Base-by-base conservation (phyloP, 805 yeast species). In the Yarrowia yakushimensis region DNA sequence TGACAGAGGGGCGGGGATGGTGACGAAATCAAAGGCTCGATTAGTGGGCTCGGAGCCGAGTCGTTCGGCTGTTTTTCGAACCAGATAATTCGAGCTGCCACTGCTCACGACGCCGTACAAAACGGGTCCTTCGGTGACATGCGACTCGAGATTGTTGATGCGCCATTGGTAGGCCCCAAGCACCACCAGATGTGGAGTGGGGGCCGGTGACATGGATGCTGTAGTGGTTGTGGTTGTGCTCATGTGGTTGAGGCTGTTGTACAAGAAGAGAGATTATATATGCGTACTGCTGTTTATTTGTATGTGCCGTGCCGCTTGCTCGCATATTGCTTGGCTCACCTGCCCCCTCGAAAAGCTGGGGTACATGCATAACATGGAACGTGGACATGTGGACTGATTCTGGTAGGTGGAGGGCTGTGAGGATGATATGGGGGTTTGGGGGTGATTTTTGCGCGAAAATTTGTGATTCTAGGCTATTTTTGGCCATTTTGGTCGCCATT, bases 281-380 rank as follows among this genome's bases (percentile, higher is more conserved):
- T 25, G 27, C 27, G 27, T 8, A 25, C 27, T 8, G 27, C 8
- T 25, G 6, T n/a, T 17, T 33, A 6, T n/a, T 4, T 3, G 39
- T n/a, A n/a, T 18, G 39, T 36, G 22, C 25, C 25, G 45, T 27
- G 31, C 33, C 30, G 10, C 23, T 17, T 2, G 22, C 50, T 27
- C 50, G 50, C 50, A 43, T 43, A 27, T 27, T 33, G 22, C 31
- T 25, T 25, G 31, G 50, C 50, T 43, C 27, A 34, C 46, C 13
- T 23, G 18, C 46, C 50, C 50, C 50, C 27, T 25, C 37, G 30
- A 45, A 45, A 42, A 45, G 20, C 52, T 45, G 52, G 52, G 52
- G 52, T 45, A 45, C 34, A 18, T 45, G 50, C 52, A 45, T 30
- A 20, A n/a, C 7, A 3, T 27, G n/a, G 50, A 18, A 27, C 23